phyloP scores from a whole-genome alignment of 2,329 filamentous ascomycete species.

The Sporothrix pallida region DNA sequence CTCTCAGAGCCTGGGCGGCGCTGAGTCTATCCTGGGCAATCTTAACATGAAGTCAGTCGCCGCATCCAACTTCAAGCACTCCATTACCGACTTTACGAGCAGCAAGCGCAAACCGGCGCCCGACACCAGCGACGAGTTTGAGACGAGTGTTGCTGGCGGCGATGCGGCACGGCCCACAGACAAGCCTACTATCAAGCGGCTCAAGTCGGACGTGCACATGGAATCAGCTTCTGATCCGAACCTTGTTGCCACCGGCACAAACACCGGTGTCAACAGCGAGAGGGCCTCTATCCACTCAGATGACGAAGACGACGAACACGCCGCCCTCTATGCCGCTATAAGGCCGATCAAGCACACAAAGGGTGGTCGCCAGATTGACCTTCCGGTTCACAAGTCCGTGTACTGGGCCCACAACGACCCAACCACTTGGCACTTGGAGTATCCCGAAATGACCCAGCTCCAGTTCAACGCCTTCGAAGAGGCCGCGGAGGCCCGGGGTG shows the following conservation, averaged over 20 bases:
- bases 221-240: conserved; percentile 40
- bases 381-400: conserved; percentile 59
- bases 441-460: conserved; percentile 67
- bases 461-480: conserved; percentile 62
- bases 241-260: not conserved
- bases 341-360: conserved; percentile 56
- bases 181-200: conserved; percentile 61
- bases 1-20: conserved; percentile 62
- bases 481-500: conserved; percentile 57
- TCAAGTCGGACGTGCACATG: conserved; percentile 57
- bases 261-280: conserved; percentile 1
- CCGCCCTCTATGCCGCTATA: conserved; percentile 55
- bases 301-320: conserved; percentile 52
- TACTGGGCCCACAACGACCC: conserved; percentile 64
- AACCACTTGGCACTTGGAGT: conserved; percentile 64
- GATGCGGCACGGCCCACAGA: conserved; percentile 38
- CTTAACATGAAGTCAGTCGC: conserved; percentile 52
- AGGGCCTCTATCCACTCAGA: conserved; percentile 42
- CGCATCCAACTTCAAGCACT: conserved; percentile 39
- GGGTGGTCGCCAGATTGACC: conserved; percentile 64
- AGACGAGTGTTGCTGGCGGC: conserved; percentile 38
- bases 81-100: conserved; percentile 48
- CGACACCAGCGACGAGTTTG: conserved; percentile 60
- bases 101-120: conserved; percentile 63
- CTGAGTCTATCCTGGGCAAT: conserved; percentile 53